Conservation (phyloP, 331 rosid species). For the Pyrus hybrid region DNA sequence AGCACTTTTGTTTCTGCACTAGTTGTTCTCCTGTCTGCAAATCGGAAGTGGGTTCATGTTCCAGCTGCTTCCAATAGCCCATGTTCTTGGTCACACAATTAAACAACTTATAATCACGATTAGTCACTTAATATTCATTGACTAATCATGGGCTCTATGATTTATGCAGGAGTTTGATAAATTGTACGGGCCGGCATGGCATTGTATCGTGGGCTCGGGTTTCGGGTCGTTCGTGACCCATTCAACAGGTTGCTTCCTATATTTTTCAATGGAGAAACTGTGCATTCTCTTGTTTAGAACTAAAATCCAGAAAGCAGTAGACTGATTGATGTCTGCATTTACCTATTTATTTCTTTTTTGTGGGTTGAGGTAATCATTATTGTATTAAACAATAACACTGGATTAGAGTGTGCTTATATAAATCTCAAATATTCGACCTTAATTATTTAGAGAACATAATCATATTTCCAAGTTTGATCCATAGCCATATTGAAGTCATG, state of each 20-base stretch:
- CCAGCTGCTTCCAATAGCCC: conserved; percentile 24
- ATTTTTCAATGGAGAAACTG: conserved; percentile 78
- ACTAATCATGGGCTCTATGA: not conserved
- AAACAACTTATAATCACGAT: not conserved
- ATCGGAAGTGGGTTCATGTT: conserved; percentile 1
- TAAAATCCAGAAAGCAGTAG: conserved; percentile 63
- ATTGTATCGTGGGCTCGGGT: conserved; percentile 89
- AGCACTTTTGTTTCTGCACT: not conserved
- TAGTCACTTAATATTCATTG: not conserved
- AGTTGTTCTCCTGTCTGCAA: not conserved
- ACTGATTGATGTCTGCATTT: conserved; percentile 16
- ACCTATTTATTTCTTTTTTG: not conserved
- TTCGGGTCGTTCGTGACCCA: conserved; percentile 99
- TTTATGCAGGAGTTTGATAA: conserved; percentile 86
- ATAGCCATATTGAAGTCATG: not conserved
- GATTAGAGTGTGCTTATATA: conserved; percentile 2
- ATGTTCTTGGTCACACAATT: conserved; percentile 15
- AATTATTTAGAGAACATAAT: not conserved
- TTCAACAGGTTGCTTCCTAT: conserved; percentile 86
- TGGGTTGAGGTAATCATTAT: not conserved
- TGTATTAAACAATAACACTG: not conserved
- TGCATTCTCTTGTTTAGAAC: conserved; percentile 79
- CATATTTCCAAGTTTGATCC: not conserved
- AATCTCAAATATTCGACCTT: not conserved
- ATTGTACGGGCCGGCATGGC: conserved; percentile 94